Base-by-base conservation (phyloP, 2,329 filamentous ascomycete species). In the Knoxdaviesia capensis region DNA sequence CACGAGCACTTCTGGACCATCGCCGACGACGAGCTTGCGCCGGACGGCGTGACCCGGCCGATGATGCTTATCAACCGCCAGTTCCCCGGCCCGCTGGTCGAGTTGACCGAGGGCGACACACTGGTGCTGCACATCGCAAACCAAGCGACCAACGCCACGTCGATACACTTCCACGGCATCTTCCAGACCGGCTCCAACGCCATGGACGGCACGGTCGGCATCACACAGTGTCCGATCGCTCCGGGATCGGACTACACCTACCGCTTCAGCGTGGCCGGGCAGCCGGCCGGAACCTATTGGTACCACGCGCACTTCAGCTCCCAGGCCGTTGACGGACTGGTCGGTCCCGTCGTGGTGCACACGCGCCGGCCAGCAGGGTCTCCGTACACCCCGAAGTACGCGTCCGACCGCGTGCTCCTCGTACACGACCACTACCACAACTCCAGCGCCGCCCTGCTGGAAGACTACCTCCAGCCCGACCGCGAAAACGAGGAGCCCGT, bases 401-500 rank as follows among this genome's bases (percentile, higher is more conserved):
- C 46, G 6, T 53, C 53, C 1, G 79, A 84, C 46, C 59, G 75
- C 32, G 62, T 78, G 0, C 52, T 84, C 11, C 78, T 80, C 47
- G 57, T 85, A n/a, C 76, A 74, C 11, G 80, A 85, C 50, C 80
- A 80, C 63, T 84, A 85, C 45, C 77, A 84, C 49, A 70, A 77
- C 39, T 54, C 62, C 7, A 66, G 64, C 1, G 59, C 57, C 0
- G 57, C 61, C 35, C 57, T 76, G 0, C 52, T 74, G 3, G 64
- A 66, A 52, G 58, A 66, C 11, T 75, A 77, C 45, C 64, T 80
- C 36, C 65, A 54, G 2, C 59, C 63, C 0, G 56, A 75, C 60
- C 48, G 71, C 61, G 63, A 65, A 39, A 65, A 66, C 29, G 71
- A 74, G 1, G 77, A 82, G 52, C 78, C 77, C 0, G 68, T 81